These are phyloP conservation scores for Microcyclospora tardicrescens DNA, from an alignment of 2,329 filamentous ascomycete species.

Conservation along the genomic window DNA sequence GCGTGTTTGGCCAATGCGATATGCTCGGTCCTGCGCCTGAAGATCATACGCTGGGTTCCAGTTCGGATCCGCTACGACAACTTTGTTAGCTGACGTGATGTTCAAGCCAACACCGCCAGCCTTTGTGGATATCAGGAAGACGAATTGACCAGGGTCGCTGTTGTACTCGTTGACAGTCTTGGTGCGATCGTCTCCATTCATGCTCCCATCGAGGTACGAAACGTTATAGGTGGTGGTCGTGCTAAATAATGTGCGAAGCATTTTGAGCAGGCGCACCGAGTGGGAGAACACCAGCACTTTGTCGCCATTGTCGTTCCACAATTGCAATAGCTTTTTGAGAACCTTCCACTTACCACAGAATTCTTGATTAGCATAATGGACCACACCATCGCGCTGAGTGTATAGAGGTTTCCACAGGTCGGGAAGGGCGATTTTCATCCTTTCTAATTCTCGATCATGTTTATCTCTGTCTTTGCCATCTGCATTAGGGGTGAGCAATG, in stretches of 20 bases:
- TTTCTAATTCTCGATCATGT: slow-evolving; percentile 62
- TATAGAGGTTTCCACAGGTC: slow-evolving; percentile 63
- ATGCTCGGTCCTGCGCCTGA: slow-evolving; percentile 91
- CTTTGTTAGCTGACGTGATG: slow-evolving; percentile 95
- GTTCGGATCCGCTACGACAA: slow-evolving; percentile 91
- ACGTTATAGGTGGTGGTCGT: slow-evolving; percentile 76
- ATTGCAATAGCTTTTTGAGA: slow-evolving; percentile 68
- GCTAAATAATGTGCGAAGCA: slow-evolving; percentile 73
- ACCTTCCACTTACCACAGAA: slow-evolving; percentile 98
- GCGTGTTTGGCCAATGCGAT: slow-evolving; percentile 82
- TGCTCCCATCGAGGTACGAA: slow-evolving; percentile 76
- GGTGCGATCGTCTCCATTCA: slow-evolving; percentile 72
- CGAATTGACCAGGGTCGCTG: slow-evolving; percentile 71
- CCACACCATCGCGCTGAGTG: slow-evolving; percentile 60
- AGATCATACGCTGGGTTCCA: slow-evolving; percentile 94
- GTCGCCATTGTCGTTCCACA: slow-evolving; percentile 81
- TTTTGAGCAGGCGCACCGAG: slow-evolving; percentile 70
- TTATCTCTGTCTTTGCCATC: slow-evolving; percentile 52
- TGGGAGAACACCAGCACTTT: slow-evolving; percentile 95
- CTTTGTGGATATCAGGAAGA: slow-evolving; percentile 89
- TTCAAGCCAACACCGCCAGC: slow-evolving; percentile 90
- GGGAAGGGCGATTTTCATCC: slow-evolving; percentile 62
- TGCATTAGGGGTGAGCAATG: slow-evolving; percentile 60
- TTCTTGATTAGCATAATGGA: slow-evolving; percentile 70
- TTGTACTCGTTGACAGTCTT: slow-evolving; percentile 82